Base-by-base conservation (phyloP, 1,139 yeast genomes). In the Candida tropicalis region DNA sequence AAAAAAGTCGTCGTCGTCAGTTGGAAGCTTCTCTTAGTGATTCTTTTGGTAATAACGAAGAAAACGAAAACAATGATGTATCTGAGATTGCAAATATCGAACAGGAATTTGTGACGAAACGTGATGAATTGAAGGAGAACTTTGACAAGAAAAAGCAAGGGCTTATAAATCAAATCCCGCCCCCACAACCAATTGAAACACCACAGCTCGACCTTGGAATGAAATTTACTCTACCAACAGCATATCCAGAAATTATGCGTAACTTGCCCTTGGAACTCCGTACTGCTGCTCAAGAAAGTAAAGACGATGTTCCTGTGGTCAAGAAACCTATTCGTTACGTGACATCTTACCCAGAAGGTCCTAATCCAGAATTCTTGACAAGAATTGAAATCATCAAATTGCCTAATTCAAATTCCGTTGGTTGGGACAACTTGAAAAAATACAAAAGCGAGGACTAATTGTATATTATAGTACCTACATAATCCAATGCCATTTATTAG, bases 351-450 rank as follows among this genome's bases (percentile, higher is more conserved):
- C 65, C 73, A 0, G 46, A 53, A 5, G 54, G 52, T 34, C 18
- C 35, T 3, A 67, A 68, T 40, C 69, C 75, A 1, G 72, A 67
- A 42, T 47, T 60, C 12, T 59, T 70, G 46, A 70, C 66, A 41
- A 69, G 65, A 47, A 56, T 71, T 23, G 79, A 73, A 49, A 60
- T 73, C 10, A 60, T 73, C 27, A 71, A 70, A 54, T 60, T 73
- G 36, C 79, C 79, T 2, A 73, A 73, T 53, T 65, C 75, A 18
- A 73, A 73, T 48, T 59, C 70, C n/a, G 45, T 73, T 39, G 79
- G 73, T 2, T 73, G 78, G 79, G 78, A 72, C 45, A 73, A 73
- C 47, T 55, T 73, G 43, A 62, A 65, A 44, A 70, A 68, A 52
- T 73, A 63, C 47, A 60, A 60, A 39, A 29, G 31, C 15, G 23